Conservation (phyloP, 2,329 filamentous ascomycete species). For the Xylariaceae sp. region DNA sequence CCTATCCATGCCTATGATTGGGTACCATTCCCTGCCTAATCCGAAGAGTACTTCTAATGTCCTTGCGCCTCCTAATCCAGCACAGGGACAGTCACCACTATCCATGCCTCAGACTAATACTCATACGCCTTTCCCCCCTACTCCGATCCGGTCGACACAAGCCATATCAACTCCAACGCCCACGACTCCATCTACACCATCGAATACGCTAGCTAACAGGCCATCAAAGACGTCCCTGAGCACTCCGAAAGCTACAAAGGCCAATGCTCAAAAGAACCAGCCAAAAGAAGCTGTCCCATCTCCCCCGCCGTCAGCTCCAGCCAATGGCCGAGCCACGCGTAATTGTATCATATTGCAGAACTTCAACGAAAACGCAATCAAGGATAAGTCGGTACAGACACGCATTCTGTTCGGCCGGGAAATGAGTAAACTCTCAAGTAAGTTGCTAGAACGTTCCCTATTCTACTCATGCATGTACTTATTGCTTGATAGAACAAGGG, state of each 20-base stretch:
- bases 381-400: conserved; percentile 54
- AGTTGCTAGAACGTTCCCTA: conserved; percentile 25
- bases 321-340: conserved; percentile 51
- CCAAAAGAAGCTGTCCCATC: conserved; percentile 28
- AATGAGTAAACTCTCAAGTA: conserved; percentile 55
- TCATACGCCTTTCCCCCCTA: conserved; percentile 18
- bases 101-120: conserved; percentile 34
- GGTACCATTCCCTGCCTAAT: conserved; percentile 32
- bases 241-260: conserved; percentile 22
- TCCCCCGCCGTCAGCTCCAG: conserved; percentile 32
- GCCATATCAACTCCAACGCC: conserved; percentile 18
- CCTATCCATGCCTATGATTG: conserved; percentile 35
- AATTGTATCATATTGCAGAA: conserved; percentile 58
- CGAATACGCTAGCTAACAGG: conserved; percentile 8
- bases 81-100: conserved; percentile 36
- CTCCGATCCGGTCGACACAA: conserved; percentile 11
- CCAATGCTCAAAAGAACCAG: conserved; percentile 26
- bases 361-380: conserved; percentile 53
- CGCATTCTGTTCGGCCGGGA: conserved; percentile 56
- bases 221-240: conserved; percentile 23
- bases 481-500: conserved; percentile 43
- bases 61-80: conserved; percentile 43
- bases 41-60: conserved; percentile 35
- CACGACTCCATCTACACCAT: conserved; percentile 13
- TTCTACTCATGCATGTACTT: conserved; percentile 8